Conservation (phyloP, 2,329 filamentous ascomycete species). For the Leptographium radiaticola region DNA sequence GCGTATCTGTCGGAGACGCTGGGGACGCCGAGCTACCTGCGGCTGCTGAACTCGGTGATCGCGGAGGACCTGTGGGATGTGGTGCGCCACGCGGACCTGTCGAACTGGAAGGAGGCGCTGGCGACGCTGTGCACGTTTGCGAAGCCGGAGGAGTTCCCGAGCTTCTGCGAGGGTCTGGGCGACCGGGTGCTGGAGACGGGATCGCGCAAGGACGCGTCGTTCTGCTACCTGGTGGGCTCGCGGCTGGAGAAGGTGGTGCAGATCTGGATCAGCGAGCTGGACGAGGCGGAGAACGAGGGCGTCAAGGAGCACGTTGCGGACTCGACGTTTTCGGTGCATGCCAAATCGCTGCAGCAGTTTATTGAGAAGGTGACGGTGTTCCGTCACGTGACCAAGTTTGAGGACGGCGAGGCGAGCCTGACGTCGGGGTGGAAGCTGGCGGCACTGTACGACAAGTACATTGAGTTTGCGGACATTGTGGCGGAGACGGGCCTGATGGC, state of each 20-base stretch:
- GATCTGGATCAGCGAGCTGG: constrained; percentile 85
- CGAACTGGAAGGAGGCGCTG: constrained; percentile 96
- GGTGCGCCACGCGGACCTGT: constrained; percentile 87
- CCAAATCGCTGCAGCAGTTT: constrained; percentile 75
- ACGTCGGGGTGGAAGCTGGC: constrained; percentile 78
- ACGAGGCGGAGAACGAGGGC: constrained; percentile 67
- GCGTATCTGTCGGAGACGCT: constrained; percentile 78
- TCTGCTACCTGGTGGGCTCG: constrained; percentile 91
- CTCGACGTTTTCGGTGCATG: constrained; percentile 84
- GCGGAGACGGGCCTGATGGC: constrained; percentile 78
- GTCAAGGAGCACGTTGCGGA: constrained; percentile 57
- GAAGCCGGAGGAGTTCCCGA: constrained; percentile 78
- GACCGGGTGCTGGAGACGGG: constrained; percentile 75
- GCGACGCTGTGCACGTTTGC: constrained; percentile 92
- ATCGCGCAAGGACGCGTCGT: constrained; percentile 77
- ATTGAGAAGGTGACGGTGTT: constrained; percentile 98
- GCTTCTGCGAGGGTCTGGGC: constrained; percentile 87
- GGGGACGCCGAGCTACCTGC: constrained; percentile 79
- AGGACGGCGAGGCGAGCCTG: constrained; percentile 60
- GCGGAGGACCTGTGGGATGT: constrained; percentile 97
- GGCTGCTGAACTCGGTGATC: constrained; percentile 80
- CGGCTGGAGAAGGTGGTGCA: constrained; percentile 94
- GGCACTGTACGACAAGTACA: constrained; percentile 84
- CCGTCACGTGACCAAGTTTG: constrained; percentile 83
- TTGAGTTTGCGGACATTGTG: constrained; percentile 91